Conservation (phyloP, 2,329 filamentous ascomycete genomes). For the Fusarium sp. region DNA sequence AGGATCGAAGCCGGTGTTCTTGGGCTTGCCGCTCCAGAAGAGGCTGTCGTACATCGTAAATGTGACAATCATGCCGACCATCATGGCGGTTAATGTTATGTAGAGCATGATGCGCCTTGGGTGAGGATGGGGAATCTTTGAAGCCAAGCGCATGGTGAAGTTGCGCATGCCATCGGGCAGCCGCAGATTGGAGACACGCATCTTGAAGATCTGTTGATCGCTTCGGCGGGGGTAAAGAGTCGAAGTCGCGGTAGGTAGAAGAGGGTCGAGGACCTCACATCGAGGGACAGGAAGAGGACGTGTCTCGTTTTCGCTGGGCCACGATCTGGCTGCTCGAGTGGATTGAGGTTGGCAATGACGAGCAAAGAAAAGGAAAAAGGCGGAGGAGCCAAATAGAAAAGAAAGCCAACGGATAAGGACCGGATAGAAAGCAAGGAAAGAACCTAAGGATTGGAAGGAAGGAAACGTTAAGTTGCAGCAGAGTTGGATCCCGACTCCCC, state of each 20-base stretch:
- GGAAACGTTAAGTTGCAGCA: constrained; percentile 7
- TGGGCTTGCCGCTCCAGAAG: not conserved
- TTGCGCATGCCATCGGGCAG: constrained; percentile 25
- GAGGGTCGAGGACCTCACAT: constrained; percentile 28
- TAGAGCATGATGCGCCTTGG: constrained; percentile 34
- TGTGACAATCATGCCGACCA: constrained; percentile 23
- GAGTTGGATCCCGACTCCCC: not conserved
- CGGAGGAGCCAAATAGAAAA: not conserved
- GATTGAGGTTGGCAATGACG: not conserved
- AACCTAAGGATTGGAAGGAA: constrained; percentile 1
- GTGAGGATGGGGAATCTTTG: constrained; percentile 27
- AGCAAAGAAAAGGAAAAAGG: not conserved
- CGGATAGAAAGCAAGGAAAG: constrained; percentile 3
- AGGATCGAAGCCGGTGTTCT: constrained; percentile 23
- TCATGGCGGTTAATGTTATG: constrained; percentile 16
- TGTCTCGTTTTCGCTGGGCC: constrained; percentile 6
- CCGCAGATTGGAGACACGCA: constrained; percentile 27
- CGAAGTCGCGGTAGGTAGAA: not conserved
- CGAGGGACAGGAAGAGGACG: not conserved
- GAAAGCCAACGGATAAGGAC: constrained; percentile 6
- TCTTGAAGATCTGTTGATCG: constrained; percentile 4
- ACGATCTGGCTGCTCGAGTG: not conserved
- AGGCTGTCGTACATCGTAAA: constrained; percentile 8
- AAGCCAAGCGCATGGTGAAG: constrained; percentile 9
- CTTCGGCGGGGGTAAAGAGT: not conserved